phyloP scores from a whole-genome alignment of 352 stramenopile species.

The Phytopythium litorale region DNA sequence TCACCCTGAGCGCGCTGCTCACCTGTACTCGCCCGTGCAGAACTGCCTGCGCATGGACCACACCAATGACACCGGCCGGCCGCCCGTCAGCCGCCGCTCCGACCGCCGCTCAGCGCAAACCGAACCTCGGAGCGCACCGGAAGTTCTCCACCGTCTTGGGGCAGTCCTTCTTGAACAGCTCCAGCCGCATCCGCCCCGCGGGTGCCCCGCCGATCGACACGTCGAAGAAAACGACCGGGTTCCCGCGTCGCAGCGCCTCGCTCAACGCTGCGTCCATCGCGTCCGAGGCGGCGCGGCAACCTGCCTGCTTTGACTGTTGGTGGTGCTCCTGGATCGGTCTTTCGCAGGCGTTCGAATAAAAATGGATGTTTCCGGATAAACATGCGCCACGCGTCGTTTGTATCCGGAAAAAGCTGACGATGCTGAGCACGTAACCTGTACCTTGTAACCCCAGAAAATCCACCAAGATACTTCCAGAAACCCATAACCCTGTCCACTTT shows the following conservation, averaged over 20 bases:
- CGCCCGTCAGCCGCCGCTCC: background rate
- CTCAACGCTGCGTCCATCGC: slow-evolving; percentile 49
- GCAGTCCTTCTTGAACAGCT: slow-evolving; percentile 96
- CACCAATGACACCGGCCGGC: background rate
- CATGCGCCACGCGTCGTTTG: too few species aligned
- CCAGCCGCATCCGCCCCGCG: slow-evolving; percentile 91
- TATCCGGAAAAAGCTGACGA: too few species aligned
- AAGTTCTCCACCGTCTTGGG: slow-evolving; percentile 98
- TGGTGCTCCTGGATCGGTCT: too few species aligned
- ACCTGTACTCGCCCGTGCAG: slow-evolving; percentile 96
- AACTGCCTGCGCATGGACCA: slow-evolving; percentile 76
- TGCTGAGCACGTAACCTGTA: too few species aligned
- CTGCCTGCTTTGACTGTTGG: too few species aligned
- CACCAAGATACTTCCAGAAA: too few species aligned
- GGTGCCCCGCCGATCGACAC: slow-evolving; percentile 85
- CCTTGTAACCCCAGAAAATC: too few species aligned
- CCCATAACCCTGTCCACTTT: too few species aligned
- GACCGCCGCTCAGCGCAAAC: background rate
- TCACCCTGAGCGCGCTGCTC: slow-evolving; percentile 9
- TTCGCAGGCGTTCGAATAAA: too few species aligned
- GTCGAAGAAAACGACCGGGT: slow-evolving; percentile 96
- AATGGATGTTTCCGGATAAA: too few species aligned
- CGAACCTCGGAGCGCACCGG: slow-evolving; percentile 24
- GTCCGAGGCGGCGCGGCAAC: too few species aligned
- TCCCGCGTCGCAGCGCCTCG: slow-evolving; percentile 91